Percentiles rank a stretch among this genome's conserved stretches.
phyloP scores from a whole-genome alignment of 257 asterid species.

The Solanum phureja region DNA sequence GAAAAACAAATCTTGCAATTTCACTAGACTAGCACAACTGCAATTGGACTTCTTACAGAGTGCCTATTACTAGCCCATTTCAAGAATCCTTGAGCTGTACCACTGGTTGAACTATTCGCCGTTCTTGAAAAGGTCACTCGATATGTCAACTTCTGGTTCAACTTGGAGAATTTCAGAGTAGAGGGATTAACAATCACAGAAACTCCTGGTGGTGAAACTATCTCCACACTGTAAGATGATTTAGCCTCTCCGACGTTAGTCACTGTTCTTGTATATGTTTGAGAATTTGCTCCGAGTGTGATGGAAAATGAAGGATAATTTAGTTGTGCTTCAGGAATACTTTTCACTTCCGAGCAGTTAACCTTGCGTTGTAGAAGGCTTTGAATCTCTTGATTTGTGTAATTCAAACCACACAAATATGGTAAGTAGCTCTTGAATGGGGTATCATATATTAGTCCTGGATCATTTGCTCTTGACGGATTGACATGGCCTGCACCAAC shows the following conservation, averaged over 20 bases:
- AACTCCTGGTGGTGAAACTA: slow-evolving; percentile 7
- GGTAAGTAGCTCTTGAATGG: not conserved
- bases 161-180: not conserved
- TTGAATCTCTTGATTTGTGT: not conserved
- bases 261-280: slow-evolving; percentile 4
- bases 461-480: not conserved
- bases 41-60: slow-evolving; percentile 7
- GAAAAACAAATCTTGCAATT: not conserved
- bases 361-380: not conserved
- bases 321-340: not conserved
- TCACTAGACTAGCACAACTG: not conserved
- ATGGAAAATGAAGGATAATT: not conserved
- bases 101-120: not conserved
- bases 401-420: not conserved
- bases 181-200: not conserved
- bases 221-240: slow-evolving; percentile 4
- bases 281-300: not conserved
- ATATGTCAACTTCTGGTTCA: slow-evolving; percentile 4
- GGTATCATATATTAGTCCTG: not conserved
- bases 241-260: slow-evolving; percentile 11
- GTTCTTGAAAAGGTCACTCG: not conserved
- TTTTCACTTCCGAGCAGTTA: not conserved
- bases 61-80: slow-evolving; percentile 5
- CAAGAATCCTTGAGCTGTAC: not conserved
- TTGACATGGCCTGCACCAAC: not conserved